These are phyloP conservation scores for Trichosanthes cucumerina DNA, from an alignment of 306 rosid genomes.

Conservation along the genomic window DNA sequence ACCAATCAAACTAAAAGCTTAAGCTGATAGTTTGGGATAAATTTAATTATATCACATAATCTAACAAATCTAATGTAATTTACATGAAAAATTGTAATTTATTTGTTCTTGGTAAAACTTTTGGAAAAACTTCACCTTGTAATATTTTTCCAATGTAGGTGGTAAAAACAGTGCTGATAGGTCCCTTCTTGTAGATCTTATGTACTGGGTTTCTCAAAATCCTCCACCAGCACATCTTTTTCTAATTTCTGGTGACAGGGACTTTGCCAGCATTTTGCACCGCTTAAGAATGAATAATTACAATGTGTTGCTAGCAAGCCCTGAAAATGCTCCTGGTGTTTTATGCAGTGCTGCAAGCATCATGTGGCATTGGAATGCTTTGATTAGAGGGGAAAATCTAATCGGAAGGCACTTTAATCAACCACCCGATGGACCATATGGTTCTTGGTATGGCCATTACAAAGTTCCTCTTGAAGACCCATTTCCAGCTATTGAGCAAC, in stretches of 20 bases:
- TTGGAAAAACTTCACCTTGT: background rate
- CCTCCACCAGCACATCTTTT: conserved; percentile 97
- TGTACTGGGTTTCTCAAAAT: conserved; percentile 86
- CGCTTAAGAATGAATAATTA: conserved; percentile 80
- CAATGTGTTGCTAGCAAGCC: conserved; percentile 68
- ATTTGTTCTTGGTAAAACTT: background rate
- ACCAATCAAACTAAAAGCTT: too few species aligned
- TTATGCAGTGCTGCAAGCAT: conserved; percentile 86
- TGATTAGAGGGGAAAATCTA: conserved; percentile 58
- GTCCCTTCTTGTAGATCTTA: conserved; percentile 66
- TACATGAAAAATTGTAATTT: background rate
- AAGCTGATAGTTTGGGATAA: too few species aligned
- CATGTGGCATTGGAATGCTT: conserved; percentile 76
- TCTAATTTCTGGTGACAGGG: conserved; percentile 67
- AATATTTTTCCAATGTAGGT: conserved; percentile 39
- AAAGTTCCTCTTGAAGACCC: conserved; percentile 55
- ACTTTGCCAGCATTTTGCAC: conserved; percentile 62
- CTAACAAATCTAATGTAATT: too few species aligned
- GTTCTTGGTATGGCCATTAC: conserved; percentile 72
- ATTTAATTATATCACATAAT: too few species aligned
- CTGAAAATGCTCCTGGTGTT: conserved; percentile 36
- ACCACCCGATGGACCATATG: conserved; percentile 69
- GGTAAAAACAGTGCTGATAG: conserved; percentile 77
- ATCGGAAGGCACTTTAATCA: conserved; percentile 58
- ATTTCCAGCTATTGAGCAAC: conserved; percentile 23